These are phyloP conservation scores for Solanum sitiens DNA, from an alignment of 257 asterid genomes.

Conservation along the genomic window DNA sequence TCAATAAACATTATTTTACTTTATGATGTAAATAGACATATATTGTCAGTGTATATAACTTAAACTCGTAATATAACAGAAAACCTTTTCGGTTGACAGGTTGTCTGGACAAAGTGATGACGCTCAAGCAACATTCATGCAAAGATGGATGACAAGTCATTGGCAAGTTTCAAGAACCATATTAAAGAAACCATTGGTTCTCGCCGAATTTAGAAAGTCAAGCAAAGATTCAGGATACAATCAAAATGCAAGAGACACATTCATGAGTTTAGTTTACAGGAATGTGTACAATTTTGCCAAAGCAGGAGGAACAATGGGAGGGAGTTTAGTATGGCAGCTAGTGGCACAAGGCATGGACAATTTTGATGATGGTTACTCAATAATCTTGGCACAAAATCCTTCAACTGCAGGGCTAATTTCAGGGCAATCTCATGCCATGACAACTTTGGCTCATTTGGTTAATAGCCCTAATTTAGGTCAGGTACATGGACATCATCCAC, in stretches of 20 bases:
- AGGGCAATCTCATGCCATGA: conserved; percentile 25
- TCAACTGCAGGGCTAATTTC: conserved; percentile 29
- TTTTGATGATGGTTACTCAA: conserved; percentile 49
- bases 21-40: neutral
- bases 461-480: neutral
- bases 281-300: conserved; percentile 24
- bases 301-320: conserved; percentile 45
- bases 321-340: conserved; percentile 51
- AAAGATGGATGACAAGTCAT: conserved; percentile 36
- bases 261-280: conserved; percentile 14
- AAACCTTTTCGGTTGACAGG: conserved; percentile 5
- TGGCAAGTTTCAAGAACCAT: conserved; percentile 24
- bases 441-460: neutral
- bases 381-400: conserved; percentile 30
- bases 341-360: conserved; percentile 46
- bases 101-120: conserved; percentile 17
- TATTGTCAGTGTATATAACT: neutral
- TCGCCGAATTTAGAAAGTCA: conserved; percentile 50
- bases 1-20: neutral
- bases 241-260: conserved; percentile 16
- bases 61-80: neutral
- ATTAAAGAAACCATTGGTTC: conserved; percentile 32
- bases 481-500: neutral
- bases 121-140: conserved; percentile 25
- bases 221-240: conserved; percentile 31